Conservation (phyloP, 345 rosid genomes). For the Ceriops tagal region DNA sequence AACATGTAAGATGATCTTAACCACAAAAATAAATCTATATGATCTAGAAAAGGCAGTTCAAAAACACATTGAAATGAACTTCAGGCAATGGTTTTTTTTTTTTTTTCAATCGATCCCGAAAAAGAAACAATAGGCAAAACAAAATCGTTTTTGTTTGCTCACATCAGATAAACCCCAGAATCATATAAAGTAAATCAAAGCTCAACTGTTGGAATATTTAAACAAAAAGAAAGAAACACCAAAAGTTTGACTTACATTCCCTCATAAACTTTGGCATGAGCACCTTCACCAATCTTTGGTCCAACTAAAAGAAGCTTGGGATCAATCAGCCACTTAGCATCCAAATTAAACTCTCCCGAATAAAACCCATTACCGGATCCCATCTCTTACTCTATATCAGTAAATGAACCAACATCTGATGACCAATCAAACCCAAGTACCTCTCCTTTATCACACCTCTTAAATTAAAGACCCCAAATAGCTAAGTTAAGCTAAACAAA, state of each 20-base stretch:
- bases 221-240: constrained; percentile 11
- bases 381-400: constrained; percentile 37
- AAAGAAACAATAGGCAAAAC: background rate
- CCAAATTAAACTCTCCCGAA: constrained; percentile 60
- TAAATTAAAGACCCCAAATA: constrained; percentile 17
- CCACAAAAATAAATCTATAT: background rate
- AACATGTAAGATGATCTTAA: constrained; percentile 12
- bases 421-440: constrained; percentile 14
- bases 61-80: background rate
- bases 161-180: background rate
- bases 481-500: constrained; percentile 22
- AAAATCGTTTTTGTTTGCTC: background rate
- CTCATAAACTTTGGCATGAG: constrained; percentile 97
- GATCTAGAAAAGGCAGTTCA: background rate
- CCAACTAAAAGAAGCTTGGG: constrained; percentile 91
- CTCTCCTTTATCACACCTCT: constrained; percentile 15
- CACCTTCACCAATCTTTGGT: constrained; percentile 97
- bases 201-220: constrained; percentile 3
- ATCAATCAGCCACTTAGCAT: constrained; percentile 84
- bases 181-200: constrained; percentile 10
- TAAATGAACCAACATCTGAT: constrained; percentile 19
- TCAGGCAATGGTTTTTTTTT: background rate
- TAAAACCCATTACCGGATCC: constrained; percentile 76
- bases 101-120: background rate
- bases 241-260: constrained; percentile 74